Base-by-base conservation (phyloP, 805 yeast species). In the Candida ovalis region DNA sequence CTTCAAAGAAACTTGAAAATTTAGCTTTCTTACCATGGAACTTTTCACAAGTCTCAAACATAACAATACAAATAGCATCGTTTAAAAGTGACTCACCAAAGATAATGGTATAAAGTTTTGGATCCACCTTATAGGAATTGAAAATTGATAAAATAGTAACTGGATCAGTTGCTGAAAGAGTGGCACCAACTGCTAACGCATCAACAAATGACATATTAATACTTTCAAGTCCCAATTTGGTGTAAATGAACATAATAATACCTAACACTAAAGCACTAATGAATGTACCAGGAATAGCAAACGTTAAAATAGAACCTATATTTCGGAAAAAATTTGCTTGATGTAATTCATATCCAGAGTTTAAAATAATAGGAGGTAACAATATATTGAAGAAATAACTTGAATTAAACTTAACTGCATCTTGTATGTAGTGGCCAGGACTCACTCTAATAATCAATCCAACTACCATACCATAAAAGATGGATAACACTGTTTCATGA, bases 41-140 rank as follows among this genome's bases (percentile, higher is more conserved):
- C 69, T 90, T 88, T 67, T 90, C 97, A 62, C 97, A 91, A 0
- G 99, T 94, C 71, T 94, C 99, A 71, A 94, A 94, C 96, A 94
- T 92, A 58, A 94, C 99, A 64, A 94, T 94, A 55, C 97, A 90
- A 51, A 94, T 95, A 33, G 99, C 99, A 72, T 94, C 99, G 65
- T 94, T 94, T 53, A 94, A 73, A 50, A 94, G 73, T 3, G 97
- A 88, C 69, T 94, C 99, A 43, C 99, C 99, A 66, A 94, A 92
- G 53, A 94, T 95, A 53, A 94, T 90, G 23, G 99, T 95, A 71
- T 95, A 94, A 42, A 94, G 74, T 67, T 95, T 94, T 10, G 99
- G 99, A 67, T 94, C 99, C 32, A 94, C 99, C 68, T 92, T 91
- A 71, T 94, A 94, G 13, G 98, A 94, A 64, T 92, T 94, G 75